phyloP scores from a whole-genome alignment of 306 rosid genomes.

The Medicago lupulina region DNA sequence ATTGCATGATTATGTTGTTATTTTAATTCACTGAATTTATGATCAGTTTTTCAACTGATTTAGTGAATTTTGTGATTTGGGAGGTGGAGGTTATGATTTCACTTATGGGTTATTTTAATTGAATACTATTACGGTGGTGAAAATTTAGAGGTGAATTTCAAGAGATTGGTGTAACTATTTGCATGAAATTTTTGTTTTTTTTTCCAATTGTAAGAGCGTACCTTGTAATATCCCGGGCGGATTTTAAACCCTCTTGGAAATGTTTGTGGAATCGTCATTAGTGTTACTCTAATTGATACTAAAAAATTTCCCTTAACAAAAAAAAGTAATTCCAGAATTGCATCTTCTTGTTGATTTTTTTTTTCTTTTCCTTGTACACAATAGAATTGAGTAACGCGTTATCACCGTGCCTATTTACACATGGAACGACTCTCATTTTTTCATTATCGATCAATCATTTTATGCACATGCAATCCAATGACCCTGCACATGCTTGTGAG shows the following conservation, averaged over 20 bases:
- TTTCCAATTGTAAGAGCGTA: background rate
- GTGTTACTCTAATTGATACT: background rate
- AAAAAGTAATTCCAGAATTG: background rate
- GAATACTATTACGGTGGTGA: background rate
- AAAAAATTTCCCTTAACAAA: background rate
- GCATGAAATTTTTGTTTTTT: background rate
- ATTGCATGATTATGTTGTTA: background rate
- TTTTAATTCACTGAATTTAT: constrained; percentile 14
- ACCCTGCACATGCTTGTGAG: constrained; percentile 11
- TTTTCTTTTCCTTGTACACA: background rate
- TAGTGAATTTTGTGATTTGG: constrained; percentile 12
- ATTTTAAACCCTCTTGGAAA: background rate
- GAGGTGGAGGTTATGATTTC: background rate
- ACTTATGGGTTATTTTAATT: constrained; percentile 5
- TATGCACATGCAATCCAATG: background rate
- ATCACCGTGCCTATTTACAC: background rate
- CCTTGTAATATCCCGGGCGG: background rate
- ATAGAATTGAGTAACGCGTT: constrained; percentile 1
- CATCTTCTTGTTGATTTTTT: background rate
- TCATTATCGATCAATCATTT: constrained; percentile 2
- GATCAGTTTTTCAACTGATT: background rate
- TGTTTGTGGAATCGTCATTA: background rate
- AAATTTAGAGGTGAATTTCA: background rate
- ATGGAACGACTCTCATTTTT: background rate
- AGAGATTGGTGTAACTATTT: constrained; percentile 5